Conservation (phyloP, 768 basidiomycete genomes). For the Tricholoma furcatifolium region DNA sequence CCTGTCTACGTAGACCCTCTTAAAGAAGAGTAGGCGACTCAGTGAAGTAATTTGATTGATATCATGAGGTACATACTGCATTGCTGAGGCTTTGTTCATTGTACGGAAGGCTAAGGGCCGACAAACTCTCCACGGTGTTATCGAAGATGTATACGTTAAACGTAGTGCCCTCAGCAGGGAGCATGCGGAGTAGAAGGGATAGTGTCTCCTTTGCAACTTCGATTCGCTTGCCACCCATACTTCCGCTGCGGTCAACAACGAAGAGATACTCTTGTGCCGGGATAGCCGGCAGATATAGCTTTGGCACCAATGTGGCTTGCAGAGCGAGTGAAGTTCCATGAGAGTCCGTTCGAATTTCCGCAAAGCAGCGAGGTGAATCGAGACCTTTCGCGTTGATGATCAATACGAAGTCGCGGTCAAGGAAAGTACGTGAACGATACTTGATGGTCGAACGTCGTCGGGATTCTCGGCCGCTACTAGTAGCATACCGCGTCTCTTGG, state of each 20-base stretch:
- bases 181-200: conserved; percentile 43
- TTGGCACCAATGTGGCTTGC: conserved; percentile 56
- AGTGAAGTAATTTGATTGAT: not conserved
- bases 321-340: conserved; percentile 39
- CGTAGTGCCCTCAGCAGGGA: conserved; percentile 38
- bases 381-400: conserved; percentile 46
- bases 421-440: conserved; percentile 39
- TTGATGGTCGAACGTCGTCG: conserved; percentile 38
- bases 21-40: not conserved
- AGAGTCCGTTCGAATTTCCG: conserved; percentile 36
- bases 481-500: conserved; percentile 30
- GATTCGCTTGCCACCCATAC: conserved; percentile 44
- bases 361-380: conserved; percentile 57
- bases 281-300: conserved; percentile 41
- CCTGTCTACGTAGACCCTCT: conserved; percentile 38
- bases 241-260: conserved; percentile 56
- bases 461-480: conserved; percentile 32
- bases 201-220: conserved; percentile 48
- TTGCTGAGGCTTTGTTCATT: conserved; percentile 26
- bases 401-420: conserved; percentile 51
- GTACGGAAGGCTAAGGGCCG: conserved; percentile 33
- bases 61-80: conserved; percentile 34
- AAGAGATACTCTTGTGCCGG: conserved; percentile 57
- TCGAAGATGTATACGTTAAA: conserved; percentile 68
- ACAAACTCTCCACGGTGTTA: conserved; percentile 23